Base-by-base conservation (phyloP, 2,329 filamentous ascomycete genomes). In the Coniochaeta sp. region DNA sequence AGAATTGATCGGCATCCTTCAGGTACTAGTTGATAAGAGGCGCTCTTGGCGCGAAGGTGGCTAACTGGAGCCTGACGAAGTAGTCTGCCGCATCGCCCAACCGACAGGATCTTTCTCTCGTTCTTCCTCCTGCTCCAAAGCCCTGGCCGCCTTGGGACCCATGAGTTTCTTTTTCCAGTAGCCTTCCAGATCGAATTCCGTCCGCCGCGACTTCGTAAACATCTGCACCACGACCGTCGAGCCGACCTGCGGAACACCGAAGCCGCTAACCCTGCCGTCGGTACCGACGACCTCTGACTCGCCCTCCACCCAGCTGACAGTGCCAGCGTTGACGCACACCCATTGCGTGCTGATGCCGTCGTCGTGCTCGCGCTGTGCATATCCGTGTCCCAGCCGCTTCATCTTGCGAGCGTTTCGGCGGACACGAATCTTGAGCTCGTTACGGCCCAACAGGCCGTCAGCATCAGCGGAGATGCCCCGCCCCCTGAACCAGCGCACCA, bases 281-380 rank as follows among this genome's bases (percentile, higher is more conserved):
- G 77, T 75, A 22, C 80, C 77, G 40, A 80, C 70, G 28, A 77
- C 73, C 12, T 74, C 71, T 16, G 74, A 70, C 63, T 84, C 79
- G 9, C 71, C 69, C 17, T 71, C 68, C n/a, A 80, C 77, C 24
- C 83, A 81, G 50, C 88, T 84, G 1, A 91, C 81, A 17, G 83
- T 84, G 5, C 90, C 91, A 11, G 95, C 83, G 70, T 96, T 96
- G 62, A 98, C 90, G 73, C 95, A 99, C 22, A 99, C 89, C 95
- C 95, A 99, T 11, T 92, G 93, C 0, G 93, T 97, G 14, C 89
- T 88, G 58, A 96, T 90, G 2, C 93, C 93, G 69, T 97, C 91
- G 67, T 96, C 93, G 1, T 82, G 77, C 56, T 82, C 82, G 16
- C 81, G 81, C 12, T 84, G 79, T 55, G 83, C 80, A n/a, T 86